Base-by-base conservation (phyloP, 2,329 filamentous ascomycete genomes). In the Nannizziopsis arthrosporioides region DNA sequence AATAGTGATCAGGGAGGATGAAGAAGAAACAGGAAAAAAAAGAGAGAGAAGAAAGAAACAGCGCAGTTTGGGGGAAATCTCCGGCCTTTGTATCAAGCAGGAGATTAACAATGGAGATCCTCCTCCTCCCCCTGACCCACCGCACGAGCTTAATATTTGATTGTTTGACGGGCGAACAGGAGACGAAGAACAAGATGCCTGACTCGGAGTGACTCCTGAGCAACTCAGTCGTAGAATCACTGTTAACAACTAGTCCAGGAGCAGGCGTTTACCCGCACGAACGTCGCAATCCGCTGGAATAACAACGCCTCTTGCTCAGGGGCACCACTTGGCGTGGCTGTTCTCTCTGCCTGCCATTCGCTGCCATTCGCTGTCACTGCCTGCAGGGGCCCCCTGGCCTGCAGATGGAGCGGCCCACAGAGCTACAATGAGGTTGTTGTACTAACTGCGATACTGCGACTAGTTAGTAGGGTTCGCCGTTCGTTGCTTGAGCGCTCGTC, bases 1-100 rank as follows among this genome's bases (percentile, higher is more conserved):
- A 59, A 55, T 53, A 56, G 59, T 62, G 60, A 59, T 47, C 57
- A 42, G 14, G 12, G 43, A 11, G 42, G 58, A 52, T 62, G 63
- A 58, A 44, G 47, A 51, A 54, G 56, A 59, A 50, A 51, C 59
- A 57, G 44, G 47, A 56, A 57, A 52, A 51, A 49, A 59, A 50
- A 55, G 36, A 45, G 42, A 52, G 54, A 57, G 39, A 53, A 58
- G 56, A 57, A 54, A 53, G 51, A 56, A 9, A 47, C 56, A 49
- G 41, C 43, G 41, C 31, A 55, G 47, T 27, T 27, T 18, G 47
- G 37, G 52, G 51, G 40, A 30, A 44, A 19, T 22, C 22, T 12
- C 12, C 37, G 44, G 51, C 49, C 50, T 56, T 54, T 56, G 53
- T 54, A 56, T 44, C 35, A 47, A 15, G 31, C 36, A 52, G 53